A percentile compares a stretch with the other conserved stretches of the same genome.
Evolutionary conservation across 176 grass and related monocot species (phyloP).

Genomic region (Puccinellia tenuiflora): DNA sequence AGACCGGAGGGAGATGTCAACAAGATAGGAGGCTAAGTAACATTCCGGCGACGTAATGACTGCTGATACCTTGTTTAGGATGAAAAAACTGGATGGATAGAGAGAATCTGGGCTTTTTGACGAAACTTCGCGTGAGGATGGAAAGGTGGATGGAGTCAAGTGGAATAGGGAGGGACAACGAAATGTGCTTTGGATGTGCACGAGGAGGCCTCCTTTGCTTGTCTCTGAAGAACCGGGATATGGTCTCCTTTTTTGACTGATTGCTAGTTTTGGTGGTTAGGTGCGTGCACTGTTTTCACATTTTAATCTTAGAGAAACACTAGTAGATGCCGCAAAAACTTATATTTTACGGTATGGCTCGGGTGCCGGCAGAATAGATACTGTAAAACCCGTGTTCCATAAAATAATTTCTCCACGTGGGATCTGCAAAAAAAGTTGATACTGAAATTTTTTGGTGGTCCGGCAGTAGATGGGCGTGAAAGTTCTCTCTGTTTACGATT

Average conservation of each 20-base stretch:
- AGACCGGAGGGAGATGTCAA: background rate
- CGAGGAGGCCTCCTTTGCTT: background rate
- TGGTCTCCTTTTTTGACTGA: background rate
- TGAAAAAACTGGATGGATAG: slow-evolving; percentile 8
- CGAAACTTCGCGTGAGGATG: slow-evolving; percentile 19
- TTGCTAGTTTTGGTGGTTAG: background rate
- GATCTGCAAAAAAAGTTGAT: too few relatives aligned
- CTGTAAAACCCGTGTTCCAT: too few relatives aligned
- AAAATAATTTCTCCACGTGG: too few relatives aligned
- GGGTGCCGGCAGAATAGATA: too few relatives aligned
- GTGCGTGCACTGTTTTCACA: background rate
- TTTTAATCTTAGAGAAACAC: too few relatives aligned
- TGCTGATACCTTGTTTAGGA: slow-evolving; percentile 30
- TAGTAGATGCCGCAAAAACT: too few relatives aligned
- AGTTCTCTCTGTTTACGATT: too few relatives aligned
- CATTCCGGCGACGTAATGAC: slow-evolving; percentile 11
- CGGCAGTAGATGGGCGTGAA: too few relatives aligned
- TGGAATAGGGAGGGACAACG: background rate
- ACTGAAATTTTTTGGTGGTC: too few relatives aligned
- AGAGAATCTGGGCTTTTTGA: background rate
- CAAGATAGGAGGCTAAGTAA: background rate
- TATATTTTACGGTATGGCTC: too few relatives aligned
- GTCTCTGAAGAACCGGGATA: background rate
- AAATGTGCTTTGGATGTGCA: slow-evolving; percentile 6
- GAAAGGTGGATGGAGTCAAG: background rate